Conservation (phyloP, 192 early-diverging fungal species). For the Backusella tuberculispora region DNA sequence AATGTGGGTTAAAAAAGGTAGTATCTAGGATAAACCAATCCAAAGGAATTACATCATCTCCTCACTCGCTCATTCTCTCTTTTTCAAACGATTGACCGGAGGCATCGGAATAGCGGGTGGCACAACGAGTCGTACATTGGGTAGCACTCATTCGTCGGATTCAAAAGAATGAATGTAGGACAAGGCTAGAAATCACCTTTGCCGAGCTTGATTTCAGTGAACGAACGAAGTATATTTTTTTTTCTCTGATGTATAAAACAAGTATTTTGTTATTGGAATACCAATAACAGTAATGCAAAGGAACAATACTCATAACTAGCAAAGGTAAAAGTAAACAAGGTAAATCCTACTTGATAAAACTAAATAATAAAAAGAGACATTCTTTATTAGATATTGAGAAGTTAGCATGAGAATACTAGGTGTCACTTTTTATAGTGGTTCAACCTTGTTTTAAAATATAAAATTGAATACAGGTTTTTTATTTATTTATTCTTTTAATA, state of each 20-base stretch:
- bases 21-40: background rate
- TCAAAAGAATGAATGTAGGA: slow-evolving; percentile 9
- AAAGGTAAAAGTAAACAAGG: background rate
- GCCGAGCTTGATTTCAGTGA: slow-evolving; percentile 1
- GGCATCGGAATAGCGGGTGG: background rate
- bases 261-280: background rate
- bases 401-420: background rate
- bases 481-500: too few relatives aligned
- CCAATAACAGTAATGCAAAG: background rate
- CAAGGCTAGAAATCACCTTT: background rate
- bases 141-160: slow-evolving; percentile 7
- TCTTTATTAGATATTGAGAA: background rate
- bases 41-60: background rate
- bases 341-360: background rate
- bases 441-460: background rate
- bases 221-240: background rate
- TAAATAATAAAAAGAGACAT: background rate
- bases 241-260: background rate
- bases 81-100: background rate
- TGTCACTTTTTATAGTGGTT: background rate
- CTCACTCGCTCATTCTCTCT: too few relatives aligned
- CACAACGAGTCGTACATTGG: background rate
- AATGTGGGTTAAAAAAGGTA: background rate
- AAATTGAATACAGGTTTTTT: background rate
- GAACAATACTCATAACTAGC: background rate